A percentile compares a stretch with the other conserved stretches of the same genome.
Conservation (phyloP, 2,329 filamentous ascomycete species). For the Pyrenophora tritici-repentis region DNA sequence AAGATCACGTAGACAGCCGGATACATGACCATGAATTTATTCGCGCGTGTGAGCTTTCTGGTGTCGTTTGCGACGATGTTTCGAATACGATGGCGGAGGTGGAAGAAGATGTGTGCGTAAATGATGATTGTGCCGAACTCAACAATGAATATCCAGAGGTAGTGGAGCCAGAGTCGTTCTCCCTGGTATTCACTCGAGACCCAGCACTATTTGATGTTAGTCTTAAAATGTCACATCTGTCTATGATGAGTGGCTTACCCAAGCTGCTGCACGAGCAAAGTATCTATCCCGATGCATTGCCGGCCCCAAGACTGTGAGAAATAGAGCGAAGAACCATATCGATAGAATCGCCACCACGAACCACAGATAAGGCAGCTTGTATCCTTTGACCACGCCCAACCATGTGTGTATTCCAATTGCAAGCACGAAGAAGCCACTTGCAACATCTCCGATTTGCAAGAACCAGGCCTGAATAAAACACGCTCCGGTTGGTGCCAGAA, state of each 20-base stretch:
- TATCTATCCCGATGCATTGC: constrained; percentile 49
- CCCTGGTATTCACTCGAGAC: constrained; percentile 50
- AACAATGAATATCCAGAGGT: constrained; percentile 60
- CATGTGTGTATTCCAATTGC: constrained; percentile 62
- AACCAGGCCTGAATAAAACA: constrained; percentile 60
- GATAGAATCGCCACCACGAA: constrained; percentile 53
- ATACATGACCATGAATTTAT: constrained; percentile 65
- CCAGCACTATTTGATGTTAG: constrained; percentile 51
- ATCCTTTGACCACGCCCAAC: constrained; percentile 54
- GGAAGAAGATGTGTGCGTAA: constrained; percentile 56
- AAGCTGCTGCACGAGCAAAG: constrained; percentile 57
- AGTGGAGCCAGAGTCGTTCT: constrained; percentile 58
- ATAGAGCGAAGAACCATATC: constrained; percentile 54
- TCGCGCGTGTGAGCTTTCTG: constrained; percentile 47
- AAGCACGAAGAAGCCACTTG: constrained; percentile 59
- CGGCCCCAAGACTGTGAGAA: constrained; percentile 56
- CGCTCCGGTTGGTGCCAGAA: constrained; percentile 50
- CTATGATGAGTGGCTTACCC: constrained; percentile 23
- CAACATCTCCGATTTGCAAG: constrained; percentile 58
- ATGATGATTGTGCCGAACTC: constrained; percentile 58
- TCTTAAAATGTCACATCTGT: not conserved
- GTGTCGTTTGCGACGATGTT: constrained; percentile 44
- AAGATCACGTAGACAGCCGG: constrained; percentile 69
- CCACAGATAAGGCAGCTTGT: constrained; percentile 51
- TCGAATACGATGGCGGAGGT: constrained; percentile 53